A percentile compares a stretch with the other conserved stretches of the same genome.
phyloP scores from a whole-genome alignment of 2,329 filamentous ascomycete genomes.

The Epichloe festucae region DNA sequence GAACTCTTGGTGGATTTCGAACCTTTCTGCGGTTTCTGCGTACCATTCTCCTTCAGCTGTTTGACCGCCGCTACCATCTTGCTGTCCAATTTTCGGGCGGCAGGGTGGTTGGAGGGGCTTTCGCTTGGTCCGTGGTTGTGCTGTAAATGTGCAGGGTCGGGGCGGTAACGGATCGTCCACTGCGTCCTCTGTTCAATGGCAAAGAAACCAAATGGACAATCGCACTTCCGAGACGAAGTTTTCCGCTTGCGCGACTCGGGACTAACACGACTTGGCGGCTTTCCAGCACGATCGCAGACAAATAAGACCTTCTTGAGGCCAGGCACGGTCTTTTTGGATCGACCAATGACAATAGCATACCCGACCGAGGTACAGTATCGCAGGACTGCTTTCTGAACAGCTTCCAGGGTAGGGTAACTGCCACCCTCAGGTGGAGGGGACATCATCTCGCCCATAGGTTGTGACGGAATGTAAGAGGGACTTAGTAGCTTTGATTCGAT shows the following conservation, averaged over 20 bases:
- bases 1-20: constrained; percentile 3
- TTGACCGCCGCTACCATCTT: constrained; percentile 57
- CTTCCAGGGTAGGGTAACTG: constrained; percentile 50
- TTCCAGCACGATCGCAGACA: constrained; percentile 52
- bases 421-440: constrained; percentile 51
- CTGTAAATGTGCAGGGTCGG: constrained; percentile 41
- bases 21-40: constrained; percentile 14
- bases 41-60: constrained; percentile 52
- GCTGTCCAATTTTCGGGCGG: constrained; percentile 51
- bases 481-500: constrained; percentile 35
- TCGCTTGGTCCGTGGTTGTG: constrained; percentile 57
- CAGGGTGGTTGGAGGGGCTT: constrained; percentile 52
- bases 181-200: constrained; percentile 55
- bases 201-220: constrained; percentile 58
- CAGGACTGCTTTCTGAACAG: constrained; percentile 50
- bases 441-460: constrained; percentile 47
- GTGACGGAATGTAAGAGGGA: constrained; percentile 36
- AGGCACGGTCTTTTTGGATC: constrained; percentile 55
- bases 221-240: constrained; percentile 55
- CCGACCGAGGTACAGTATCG: constrained; percentile 54
- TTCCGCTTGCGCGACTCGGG: constrained; percentile 52
- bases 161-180: constrained; percentile 53
- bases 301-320: constrained; percentile 56
- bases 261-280: constrained; percentile 47
- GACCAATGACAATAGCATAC: constrained; percentile 54